These are phyloP conservation scores for Plasmodium coatneyi DNA, from an alignment of 169 alveolate genomes.

Conservation along the genomic window DNA sequence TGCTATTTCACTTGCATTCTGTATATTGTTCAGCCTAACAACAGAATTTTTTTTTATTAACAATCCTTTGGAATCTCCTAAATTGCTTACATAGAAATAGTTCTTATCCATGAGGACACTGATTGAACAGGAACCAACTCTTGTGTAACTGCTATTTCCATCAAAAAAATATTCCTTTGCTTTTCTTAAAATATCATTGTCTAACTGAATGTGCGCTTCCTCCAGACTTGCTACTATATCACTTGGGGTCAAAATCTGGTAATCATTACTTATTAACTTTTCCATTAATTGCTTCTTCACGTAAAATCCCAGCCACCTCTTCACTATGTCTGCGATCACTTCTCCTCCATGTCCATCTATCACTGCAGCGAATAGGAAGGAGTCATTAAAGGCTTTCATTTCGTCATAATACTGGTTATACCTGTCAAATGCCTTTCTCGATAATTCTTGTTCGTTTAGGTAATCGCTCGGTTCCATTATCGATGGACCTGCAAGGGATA, in stretches of 20 bases:
- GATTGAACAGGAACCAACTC: conserved; percentile 51
- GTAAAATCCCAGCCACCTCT: conserved; percentile 34
- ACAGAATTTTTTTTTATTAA: conserved; percentile 2
- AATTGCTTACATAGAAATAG: conserved; percentile 43
- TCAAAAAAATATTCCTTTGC: conserved; percentile 15
- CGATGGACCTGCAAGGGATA: neutral
- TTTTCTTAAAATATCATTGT: conserved; percentile 2
- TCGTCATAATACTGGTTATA: neutral
- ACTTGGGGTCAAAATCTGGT: neutral
- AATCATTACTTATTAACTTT: neutral
- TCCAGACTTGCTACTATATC: conserved; percentile 35
- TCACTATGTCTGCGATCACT: conserved; percentile 34
- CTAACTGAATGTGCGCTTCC: conserved; percentile 39
- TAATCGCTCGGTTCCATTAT: neutral
- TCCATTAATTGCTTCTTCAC: conserved; percentile 53
- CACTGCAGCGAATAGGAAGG: conserved; percentile 42
- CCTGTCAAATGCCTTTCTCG: neutral
- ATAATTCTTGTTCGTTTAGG: neutral
- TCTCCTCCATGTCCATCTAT: conserved; percentile 73
- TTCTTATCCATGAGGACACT: conserved; percentile 45
- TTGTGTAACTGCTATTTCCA: neutral
- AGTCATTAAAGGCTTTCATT: neutral
- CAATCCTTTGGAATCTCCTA: conserved; percentile 48
- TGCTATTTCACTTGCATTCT: conserved; percentile 73
- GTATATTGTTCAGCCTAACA: conserved; percentile 71